Evolutionary conservation across 2,329 filamentous ascomycete genomes (phyloP).

Genomic region (Ophiostoma fasciatum): DNA sequence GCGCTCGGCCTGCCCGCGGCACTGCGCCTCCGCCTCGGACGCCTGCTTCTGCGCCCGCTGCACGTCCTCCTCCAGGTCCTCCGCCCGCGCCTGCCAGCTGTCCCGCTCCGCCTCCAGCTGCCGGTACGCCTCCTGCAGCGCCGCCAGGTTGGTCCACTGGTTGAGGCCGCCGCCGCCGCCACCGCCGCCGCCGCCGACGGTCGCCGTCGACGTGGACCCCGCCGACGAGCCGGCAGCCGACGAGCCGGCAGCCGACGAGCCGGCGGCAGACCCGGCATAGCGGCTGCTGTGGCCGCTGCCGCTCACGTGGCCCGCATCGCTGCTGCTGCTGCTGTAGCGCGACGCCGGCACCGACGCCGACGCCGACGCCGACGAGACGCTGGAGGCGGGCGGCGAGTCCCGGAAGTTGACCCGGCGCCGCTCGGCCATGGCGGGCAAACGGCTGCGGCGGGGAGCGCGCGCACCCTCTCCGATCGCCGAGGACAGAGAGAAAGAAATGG

Average conservation of each 20-base stretch:
- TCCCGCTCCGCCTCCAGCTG: constrained; percentile 12
- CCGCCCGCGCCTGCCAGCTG: constrained; percentile 13
- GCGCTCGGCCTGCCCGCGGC: constrained; percentile 12
- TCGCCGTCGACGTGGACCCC: no score
- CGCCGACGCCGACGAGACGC: constrained; percentile 18
- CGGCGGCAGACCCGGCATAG: no score
- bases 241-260: no score
- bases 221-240: no score
- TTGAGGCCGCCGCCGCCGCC: constrained; percentile 11
- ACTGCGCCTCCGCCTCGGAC: constrained; percentile 12
- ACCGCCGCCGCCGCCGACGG: constrained; percentile 6
- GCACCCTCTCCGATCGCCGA: no score
- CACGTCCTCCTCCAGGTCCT: constrained; percentile 14
- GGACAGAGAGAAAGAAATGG: no score
- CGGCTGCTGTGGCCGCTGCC: not conserved
- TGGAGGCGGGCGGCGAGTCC: constrained; percentile 16
- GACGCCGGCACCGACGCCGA: constrained; percentile 20
- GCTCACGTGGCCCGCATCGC: not conserved
- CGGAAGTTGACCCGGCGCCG: constrained; percentile 20
- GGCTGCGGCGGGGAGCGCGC: no score
- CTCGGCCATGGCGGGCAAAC: constrained; percentile 3
- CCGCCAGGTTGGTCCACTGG: constrained; percentile 14
- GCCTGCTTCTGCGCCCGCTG: constrained; percentile 9
- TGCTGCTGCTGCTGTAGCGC: constrained; percentile 12
- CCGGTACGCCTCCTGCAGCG: constrained; percentile 17